Evolutionary conservation across 2,329 filamentous ascomycete species (phyloP).

Genomic region (Ceratocystis huliohia): DNA sequence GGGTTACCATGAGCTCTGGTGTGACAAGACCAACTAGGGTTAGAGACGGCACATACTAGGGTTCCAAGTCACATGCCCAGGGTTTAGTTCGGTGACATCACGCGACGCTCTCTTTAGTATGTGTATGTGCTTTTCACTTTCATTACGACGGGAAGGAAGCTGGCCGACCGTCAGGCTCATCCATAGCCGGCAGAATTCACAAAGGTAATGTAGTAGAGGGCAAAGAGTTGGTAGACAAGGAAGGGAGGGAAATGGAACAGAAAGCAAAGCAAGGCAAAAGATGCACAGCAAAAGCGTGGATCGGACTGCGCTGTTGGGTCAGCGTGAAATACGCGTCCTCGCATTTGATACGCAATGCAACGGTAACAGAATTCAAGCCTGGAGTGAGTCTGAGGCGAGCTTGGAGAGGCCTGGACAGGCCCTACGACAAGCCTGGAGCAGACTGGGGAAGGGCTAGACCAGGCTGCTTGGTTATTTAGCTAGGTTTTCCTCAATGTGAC

Average conservation of each 20-base stretch:
- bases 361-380: neutral
- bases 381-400: neutral
- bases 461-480: too few relatives aligned
- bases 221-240: too few relatives aligned
- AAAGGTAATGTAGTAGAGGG: too few relatives aligned
- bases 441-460: too few relatives aligned
- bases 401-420: neutral
- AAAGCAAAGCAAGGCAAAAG: neutral
- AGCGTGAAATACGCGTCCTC: neutral
- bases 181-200: too few relatives aligned
- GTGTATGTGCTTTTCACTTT: neutral
- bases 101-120: neutral
- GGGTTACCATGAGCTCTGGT: neutral
- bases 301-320: neutral
- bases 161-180: too few relatives aligned
- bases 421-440: too few relatives aligned
- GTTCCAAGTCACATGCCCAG: neutral
- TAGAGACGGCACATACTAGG: rapidly evolving
- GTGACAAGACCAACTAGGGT: neutral
- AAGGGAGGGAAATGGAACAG: too few relatives aligned
- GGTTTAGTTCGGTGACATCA: neutral
- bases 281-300: too few relatives aligned
- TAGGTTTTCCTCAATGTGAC: neutral
- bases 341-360: neutral
- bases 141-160: too few relatives aligned